phyloP scores from a whole-genome alignment of 2,329 filamentous ascomycete genomes.

The Verticillium longisporum region DNA sequence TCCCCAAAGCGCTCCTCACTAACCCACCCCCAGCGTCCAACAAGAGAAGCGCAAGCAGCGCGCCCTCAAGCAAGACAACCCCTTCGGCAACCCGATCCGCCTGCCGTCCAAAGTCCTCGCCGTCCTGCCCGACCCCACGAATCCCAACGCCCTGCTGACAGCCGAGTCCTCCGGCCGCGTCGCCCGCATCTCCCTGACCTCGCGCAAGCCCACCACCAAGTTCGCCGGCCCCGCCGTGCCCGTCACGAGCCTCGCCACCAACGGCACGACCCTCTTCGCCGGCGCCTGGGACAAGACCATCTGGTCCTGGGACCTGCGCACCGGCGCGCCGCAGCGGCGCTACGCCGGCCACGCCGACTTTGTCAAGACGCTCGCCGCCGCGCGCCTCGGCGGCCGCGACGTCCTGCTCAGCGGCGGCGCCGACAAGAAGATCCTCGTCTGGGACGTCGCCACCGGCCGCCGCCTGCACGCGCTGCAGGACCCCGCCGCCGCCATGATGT shows the following conservation, averaged over 20 bases:
- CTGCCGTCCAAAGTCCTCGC: slow-evolving; percentile 84
- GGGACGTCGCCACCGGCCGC: slow-evolving; percentile 63
- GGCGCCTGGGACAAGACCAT: slow-evolving; percentile 93
- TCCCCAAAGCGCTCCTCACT: slow-evolving; percentile 17
- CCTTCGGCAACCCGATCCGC: slow-evolving; percentile 71
- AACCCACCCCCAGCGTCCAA: not conserved
- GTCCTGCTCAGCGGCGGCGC: slow-evolving; percentile 68
- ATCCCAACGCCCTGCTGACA: slow-evolving; percentile 58
- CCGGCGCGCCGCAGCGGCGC: slow-evolving; percentile 44
- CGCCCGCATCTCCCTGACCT: slow-evolving; percentile 46
- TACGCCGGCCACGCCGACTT: slow-evolving; percentile 83
- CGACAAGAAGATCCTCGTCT: slow-evolving; percentile 76
- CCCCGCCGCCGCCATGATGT: slow-evolving; percentile 59
- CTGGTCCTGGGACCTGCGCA: slow-evolving; percentile 72
- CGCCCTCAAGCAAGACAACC: slow-evolving; percentile 66
- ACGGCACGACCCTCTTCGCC: slow-evolving; percentile 64
- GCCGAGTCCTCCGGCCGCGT: slow-evolving; percentile 84
- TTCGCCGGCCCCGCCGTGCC: slow-evolving; percentile 76
- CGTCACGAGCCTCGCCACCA: slow-evolving; percentile 68
- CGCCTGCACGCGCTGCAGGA: slow-evolving; percentile 74
- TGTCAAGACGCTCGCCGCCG: slow-evolving; percentile 70
- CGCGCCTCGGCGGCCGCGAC: slow-evolving; percentile 53
- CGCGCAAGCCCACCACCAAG: slow-evolving; percentile 3
- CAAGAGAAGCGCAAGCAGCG: slow-evolving; percentile 6
- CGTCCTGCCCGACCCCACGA: slow-evolving; percentile 59